Evolutionary conservation across 768 basidiomycete species (phyloP).

Genomic region (Punctularia strigosozonata): DNA sequence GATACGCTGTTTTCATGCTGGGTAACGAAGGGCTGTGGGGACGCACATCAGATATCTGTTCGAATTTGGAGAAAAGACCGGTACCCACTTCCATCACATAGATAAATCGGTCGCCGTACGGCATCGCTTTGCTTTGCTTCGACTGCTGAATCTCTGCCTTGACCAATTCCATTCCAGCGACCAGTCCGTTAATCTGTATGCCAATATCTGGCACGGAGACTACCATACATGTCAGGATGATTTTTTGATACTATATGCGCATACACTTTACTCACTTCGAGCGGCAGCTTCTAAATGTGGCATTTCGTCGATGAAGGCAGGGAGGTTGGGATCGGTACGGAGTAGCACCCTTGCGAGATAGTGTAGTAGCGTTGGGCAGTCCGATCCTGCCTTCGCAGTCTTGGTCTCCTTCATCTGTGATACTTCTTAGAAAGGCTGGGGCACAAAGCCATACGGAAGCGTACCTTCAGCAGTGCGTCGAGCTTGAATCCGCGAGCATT

Average conservation of each 20-base stretch:
- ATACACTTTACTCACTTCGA: conserved; percentile 33
- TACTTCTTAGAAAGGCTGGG: background rate
- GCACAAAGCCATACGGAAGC: background rate
- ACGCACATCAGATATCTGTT: background rate
- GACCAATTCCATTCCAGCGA: conserved; percentile 43
- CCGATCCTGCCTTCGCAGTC: conserved; percentile 50
- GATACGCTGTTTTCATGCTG: conserved; percentile 41
- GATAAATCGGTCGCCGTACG: conserved; percentile 48
- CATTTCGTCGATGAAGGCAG: conserved; percentile 70
- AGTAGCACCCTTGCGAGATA: conserved; percentile 72
- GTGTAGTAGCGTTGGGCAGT: conserved; percentile 85
- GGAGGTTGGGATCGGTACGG: conserved; percentile 49
- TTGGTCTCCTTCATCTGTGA: conserved; percentile 73
- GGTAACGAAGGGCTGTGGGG: conserved; percentile 21
- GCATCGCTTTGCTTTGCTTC: conserved; percentile 18
- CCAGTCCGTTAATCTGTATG: conserved; percentile 47
- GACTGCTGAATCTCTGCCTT: conserved; percentile 40
- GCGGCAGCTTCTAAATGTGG: conserved; percentile 77
- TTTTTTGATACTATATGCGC: background rate
- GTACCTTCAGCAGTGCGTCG: conserved; percentile 71
- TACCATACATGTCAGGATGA: conserved; percentile 17
- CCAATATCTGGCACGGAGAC: conserved; percentile 63
- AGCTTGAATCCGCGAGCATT: conserved; percentile 78
- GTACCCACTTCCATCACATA: conserved; percentile 53
- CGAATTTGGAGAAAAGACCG: background rate